Evolutionary conservation across 352 stramenopile species (phyloP).

Genomic region (Phytophthora macrochlamydospora): DNA sequence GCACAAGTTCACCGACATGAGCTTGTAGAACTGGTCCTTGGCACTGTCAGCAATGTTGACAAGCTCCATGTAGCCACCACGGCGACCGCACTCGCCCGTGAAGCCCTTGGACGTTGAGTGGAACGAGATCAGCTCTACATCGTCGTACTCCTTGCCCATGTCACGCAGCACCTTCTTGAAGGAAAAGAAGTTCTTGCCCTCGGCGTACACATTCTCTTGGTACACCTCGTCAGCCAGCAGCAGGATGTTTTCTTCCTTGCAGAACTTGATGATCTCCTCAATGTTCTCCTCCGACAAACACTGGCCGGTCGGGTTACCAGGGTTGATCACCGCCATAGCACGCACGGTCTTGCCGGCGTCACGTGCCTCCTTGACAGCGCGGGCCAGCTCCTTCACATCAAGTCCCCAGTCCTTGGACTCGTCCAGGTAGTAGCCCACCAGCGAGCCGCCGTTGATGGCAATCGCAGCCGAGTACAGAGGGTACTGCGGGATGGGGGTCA

Average conservation of each 20-base stretch:
- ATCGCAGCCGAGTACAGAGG: constrained; percentile 98
- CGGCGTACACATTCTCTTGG: constrained; percentile 98
- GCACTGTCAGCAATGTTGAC: constrained; percentile 92
- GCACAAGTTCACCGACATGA: constrained; percentile 97
- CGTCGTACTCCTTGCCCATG: constrained; percentile 79
- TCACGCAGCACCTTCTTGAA: constrained; percentile 95
- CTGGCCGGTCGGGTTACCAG: constrained; percentile 98
- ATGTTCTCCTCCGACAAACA: constrained; percentile 90
- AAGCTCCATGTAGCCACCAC: constrained; percentile 97
- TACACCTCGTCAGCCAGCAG: constrained; percentile 99
- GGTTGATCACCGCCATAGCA: constrained; percentile 99
- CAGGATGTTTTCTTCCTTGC: constrained; percentile 93
- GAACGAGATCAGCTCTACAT: constrained; percentile 98
- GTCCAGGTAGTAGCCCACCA: constrained; percentile 98
- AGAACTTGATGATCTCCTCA: constrained; percentile 96
- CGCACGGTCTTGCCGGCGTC: constrained; percentile 92
- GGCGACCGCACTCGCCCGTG: constrained; percentile 97
- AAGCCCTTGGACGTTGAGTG: constrained; percentile 99
- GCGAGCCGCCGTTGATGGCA: constrained; percentile 92
- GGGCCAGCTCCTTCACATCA: constrained; percentile 89
- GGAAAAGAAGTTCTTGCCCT: constrained; percentile 93
- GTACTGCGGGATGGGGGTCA: constrained; percentile 99
- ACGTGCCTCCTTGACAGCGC: constrained; percentile 89
- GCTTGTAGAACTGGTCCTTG: constrained; percentile 98
- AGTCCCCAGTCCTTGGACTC: constrained; percentile 94